Percentiles rank a stretch among this genome's conserved stretches.
Evolutionary conservation across 2,329 filamentous ascomycete species (phyloP).

Genomic region (Alternaria rosae): DNA sequence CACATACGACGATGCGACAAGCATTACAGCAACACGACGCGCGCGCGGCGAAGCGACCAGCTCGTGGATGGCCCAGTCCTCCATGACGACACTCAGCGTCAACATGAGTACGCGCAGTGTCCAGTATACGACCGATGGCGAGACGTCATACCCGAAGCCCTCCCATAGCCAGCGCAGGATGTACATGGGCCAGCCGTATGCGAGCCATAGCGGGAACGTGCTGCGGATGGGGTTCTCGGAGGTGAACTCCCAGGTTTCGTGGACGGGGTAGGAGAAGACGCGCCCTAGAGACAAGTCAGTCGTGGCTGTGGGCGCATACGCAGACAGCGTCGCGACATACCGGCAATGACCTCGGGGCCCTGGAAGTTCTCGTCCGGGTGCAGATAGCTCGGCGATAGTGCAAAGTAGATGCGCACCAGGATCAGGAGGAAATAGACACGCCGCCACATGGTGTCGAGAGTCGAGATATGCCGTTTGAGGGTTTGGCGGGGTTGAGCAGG

Average conservation of each 20-base stretch:
- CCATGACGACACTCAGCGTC: slow-evolving; percentile 89
- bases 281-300: slow-evolving; percentile 66
- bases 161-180: slow-evolving; percentile 92
- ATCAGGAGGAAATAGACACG: slow-evolving; percentile 85
- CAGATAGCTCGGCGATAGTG: slow-evolving; percentile 91
- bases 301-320: not conserved
- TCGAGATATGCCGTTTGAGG: slow-evolving; percentile 22
- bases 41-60: slow-evolving; percentile 75
- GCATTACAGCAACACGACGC: slow-evolving; percentile 77
- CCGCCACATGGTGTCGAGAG: slow-evolving; percentile 77
- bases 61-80: slow-evolving; percentile 97
- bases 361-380: slow-evolving; percentile 99
- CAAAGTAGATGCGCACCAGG: slow-evolving; percentile 90
- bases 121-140: slow-evolving; percentile 90
- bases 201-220: slow-evolving; percentile 94
- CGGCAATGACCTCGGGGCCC: slow-evolving; percentile 94
- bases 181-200: slow-evolving; percentile 93
- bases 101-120: slow-evolving; percentile 91
- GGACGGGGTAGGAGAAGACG: slow-evolving; percentile 90
- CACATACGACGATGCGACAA: slow-evolving; percentile 95
- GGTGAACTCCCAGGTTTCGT: slow-evolving; percentile 95
- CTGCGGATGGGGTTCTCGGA: slow-evolving; percentile 88
- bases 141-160: slow-evolving; percentile 80
- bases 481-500: slow-evolving; percentile 28
- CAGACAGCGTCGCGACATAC: slow-evolving; percentile 56